Evolutionary conservation across 2,329 filamentous ascomycete genomes (phyloP), one percentile per base, ranked within the genome.

Genomic region (Ophidiomyces ophidiicola): DNA sequence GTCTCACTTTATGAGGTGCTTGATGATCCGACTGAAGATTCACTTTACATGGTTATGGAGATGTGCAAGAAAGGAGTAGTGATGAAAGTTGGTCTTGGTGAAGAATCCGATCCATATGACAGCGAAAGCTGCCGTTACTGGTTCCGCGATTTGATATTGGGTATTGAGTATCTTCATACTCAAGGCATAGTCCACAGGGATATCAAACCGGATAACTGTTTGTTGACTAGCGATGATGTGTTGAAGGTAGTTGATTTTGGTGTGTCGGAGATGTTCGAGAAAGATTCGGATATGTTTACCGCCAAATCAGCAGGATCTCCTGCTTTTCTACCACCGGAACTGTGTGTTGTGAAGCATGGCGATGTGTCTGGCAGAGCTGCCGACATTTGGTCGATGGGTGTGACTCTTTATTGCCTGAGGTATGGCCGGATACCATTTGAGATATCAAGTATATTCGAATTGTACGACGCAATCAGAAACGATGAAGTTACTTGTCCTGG

Each of bases 181-280:
- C 90, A 96, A 61, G 87, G 88, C 5, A 83, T 96, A 48, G 82
- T 94, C 11, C 90, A 98, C 59, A 77, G 90, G 38, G 90, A 98
- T 54, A 94, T 98, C 65, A 98, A 98, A 61, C 90, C 90, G 0
- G 90, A 96, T 59, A 98, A 98, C 51, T 80, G 93, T 38, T 72
- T 98, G 5, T 67, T 98, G 26, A 94, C 86, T 0, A 74, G 80
- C 24, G 87, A 94, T 40, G 82, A 96, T 52, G 78, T 94, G n/a
- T 73, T 98, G 37, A 98, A 96, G 59, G 81, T 98, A 48, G 86
- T 93, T 37, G 90, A 96, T 59, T 98, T 98, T 68, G 90, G 90
- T n/a, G 90, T 96, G 5, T 96, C 88, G 1, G 88, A 98, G 56
- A 94, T 98, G 78, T 98, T 98, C 50, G 81, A 88, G 55, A 94